phyloP scores from a whole-genome alignment of 2,329 filamentous ascomycete genomes.

The Verticillium longisporum region DNA sequence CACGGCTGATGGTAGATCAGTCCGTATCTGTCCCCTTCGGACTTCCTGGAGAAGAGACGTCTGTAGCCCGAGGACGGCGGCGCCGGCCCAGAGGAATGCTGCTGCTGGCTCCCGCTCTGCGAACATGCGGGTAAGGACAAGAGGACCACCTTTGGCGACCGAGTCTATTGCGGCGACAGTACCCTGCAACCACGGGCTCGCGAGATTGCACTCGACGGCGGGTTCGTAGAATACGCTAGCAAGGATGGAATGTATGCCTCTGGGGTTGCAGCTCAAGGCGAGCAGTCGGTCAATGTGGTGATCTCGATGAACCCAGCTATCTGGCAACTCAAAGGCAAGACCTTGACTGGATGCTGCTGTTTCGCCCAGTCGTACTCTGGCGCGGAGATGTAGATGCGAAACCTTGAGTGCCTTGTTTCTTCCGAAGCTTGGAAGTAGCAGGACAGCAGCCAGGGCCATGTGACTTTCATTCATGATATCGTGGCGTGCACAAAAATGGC shows the following conservation, averaged over 20 bases:
- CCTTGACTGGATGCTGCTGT: background rate
- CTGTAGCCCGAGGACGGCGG: conserved; percentile 14
- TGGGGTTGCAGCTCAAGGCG: conserved; percentile 16
- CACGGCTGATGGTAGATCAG: conserved; percentile 18
- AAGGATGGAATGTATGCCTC: conserved; percentile 16
- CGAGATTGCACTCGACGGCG: conserved; percentile 18
- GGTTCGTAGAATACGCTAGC: conserved; percentile 20
- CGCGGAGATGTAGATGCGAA: no score
- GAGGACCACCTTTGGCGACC: conserved; percentile 7
- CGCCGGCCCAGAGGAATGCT: conserved; percentile 20
- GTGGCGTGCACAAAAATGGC: background rate
- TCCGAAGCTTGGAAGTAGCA: background rate
- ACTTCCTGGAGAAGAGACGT: conserved; percentile 12
- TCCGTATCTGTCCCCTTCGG: conserved; percentile 15
- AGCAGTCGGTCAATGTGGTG: conserved; percentile 14
- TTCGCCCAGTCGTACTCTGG: no score
- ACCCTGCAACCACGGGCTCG: conserved; percentile 21
- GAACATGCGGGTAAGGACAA: conserved; percentile 16
- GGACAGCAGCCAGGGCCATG: background rate
- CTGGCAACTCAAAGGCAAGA: background rate
- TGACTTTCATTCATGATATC: background rate
- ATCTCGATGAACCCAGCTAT: background rate
- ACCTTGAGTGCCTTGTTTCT: background rate
- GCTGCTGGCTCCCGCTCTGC: conserved; percentile 16
- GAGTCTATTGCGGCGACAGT: conserved; percentile 15